Base-by-base conservation (phyloP, 2,329 filamentous ascomycete species). In the Chrysoporthe puriensis region DNA sequence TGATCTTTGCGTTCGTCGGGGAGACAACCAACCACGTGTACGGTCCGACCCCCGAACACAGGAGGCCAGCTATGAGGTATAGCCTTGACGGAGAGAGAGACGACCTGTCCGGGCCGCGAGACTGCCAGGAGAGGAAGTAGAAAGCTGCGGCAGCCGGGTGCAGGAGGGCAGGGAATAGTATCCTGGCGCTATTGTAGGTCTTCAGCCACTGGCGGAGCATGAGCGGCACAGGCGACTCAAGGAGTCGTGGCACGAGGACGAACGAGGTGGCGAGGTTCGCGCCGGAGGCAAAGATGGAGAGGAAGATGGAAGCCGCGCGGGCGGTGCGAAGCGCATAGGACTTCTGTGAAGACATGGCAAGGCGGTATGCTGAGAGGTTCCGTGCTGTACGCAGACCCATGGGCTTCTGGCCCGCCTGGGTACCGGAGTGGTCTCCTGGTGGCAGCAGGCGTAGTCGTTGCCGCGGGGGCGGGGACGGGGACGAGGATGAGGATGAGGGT, bases 201-300 rank as follows among this genome's bases (percentile, higher is more conserved):
- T 74, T 78, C 67, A 75, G 72, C 86, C 86, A 90, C 76, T 89
- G 87, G 50, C 79, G 79, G 43, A 85, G 83, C 69, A 88, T 82
- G 13, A 88, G 76, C 1, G 82, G 82, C 1, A 84, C 81, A 1
- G 87, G 87, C 0, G 85, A 83, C 68, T 85, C 79, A 67, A 89
- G 81, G 9, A 89, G 76, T 52, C 84, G 80, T 1, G 87, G 87
- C 1, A 86, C 73, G n/a, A 79, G 70, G 67, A 81, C 77, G 73
- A 79, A 72, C 6, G 84, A 86, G 64, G 82, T 68, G 56, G 76
- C 72, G 58, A 81, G 71, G 60, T 73, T 76, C 67, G 75, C 71
- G 62, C 81, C 82, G 8, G 77, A 73, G 3, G 84, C 73, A 65
- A 82, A 80, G 32, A 83, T 80, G 48, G 84, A 81, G 58, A 82